Percentiles rank a stretch among this genome's conserved stretches.
Evolutionary conservation across 139 green algal genomes (phyloP).

Genomic region (Closterium sp.): DNA sequence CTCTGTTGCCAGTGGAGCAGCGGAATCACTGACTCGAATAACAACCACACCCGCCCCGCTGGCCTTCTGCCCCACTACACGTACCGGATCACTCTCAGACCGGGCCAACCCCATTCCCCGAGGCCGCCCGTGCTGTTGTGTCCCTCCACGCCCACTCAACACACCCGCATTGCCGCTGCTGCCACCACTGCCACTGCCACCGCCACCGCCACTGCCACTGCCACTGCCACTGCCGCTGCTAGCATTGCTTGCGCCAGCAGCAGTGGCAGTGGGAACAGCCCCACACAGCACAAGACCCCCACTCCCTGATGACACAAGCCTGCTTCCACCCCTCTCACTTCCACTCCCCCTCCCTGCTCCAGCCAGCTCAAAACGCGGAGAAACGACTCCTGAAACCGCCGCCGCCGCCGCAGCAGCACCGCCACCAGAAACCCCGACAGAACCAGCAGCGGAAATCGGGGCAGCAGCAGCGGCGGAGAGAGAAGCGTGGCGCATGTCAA

Average conservation of each 20-base stretch:
- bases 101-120: neutral
- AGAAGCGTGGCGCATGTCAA: neutral
- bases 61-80: neutral
- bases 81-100: constrained; percentile 3
- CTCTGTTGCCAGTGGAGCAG: neutral
- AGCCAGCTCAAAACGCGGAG: neutral
- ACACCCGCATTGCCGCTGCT: neutral
- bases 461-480: neutral
- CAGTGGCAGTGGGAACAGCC: neutral
- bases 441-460: neutral
- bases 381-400: neutral
- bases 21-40: neutral
- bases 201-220: neutral
- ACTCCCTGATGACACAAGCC: neutral
- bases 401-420: neutral
- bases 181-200: neutral
- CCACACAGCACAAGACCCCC: neutral
- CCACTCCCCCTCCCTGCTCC: neutral
- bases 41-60: neutral
- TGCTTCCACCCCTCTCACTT: too few species aligned
- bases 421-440: too few species aligned
- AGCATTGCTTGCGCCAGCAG: too few species aligned
- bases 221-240: neutral
- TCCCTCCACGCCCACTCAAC: neutral
- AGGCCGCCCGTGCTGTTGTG: neutral